Conservation (phyloP, 2,329 filamentous ascomycete genomes). For the Alternaria burnsii region DNA sequence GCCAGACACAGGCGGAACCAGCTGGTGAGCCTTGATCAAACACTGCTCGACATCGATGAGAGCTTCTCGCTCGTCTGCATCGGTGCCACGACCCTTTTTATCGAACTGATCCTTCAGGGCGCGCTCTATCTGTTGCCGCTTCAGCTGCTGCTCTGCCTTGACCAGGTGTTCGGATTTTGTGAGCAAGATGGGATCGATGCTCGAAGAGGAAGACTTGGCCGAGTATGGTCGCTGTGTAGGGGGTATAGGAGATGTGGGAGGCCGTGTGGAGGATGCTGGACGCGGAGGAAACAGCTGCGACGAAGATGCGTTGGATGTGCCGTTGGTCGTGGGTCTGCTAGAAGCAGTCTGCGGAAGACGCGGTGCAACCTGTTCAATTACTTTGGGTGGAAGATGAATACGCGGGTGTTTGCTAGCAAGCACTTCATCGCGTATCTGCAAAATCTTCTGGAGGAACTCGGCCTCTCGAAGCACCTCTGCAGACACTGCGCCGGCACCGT, state of each 20-base stretch:
- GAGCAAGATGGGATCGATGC: constrained; percentile 83
- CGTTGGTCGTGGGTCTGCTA: constrained; percentile 44
- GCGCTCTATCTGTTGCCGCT: constrained; percentile 82
- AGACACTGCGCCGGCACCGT: constrained; percentile 50
- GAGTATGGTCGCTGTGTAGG: constrained; percentile 45
- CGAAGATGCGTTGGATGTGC: constrained; percentile 37
- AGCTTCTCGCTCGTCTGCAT: constrained; percentile 58
- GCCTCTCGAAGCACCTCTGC: constrained; percentile 53
- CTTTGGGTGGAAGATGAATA: constrained; percentile 65
- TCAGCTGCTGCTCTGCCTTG: constrained; percentile 80
- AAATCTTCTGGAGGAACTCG: constrained; percentile 75
- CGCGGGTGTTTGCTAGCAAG: constrained; percentile 77
- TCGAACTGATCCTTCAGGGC: constrained; percentile 79
- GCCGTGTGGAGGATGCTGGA: constrained; percentile 40
- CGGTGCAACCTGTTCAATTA: constrained; percentile 55
- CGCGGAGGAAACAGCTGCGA: constrained; percentile 41
- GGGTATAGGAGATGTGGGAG: constrained; percentile 31
- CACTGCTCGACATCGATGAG: constrained; percentile 55
- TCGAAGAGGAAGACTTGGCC: constrained; percentile 63
- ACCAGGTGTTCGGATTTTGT: constrained; percentile 87
- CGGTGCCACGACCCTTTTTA: constrained; percentile 61
- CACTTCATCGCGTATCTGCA: constrained; percentile 81
- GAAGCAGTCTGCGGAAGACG: constrained; percentile 39
- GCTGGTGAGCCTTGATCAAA: constrained; percentile 68
- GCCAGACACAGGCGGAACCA: constrained; percentile 74